Evolutionary conservation across 805 yeast species (phyloP).

Genomic region (Hanseniaspora lindneri): DNA sequence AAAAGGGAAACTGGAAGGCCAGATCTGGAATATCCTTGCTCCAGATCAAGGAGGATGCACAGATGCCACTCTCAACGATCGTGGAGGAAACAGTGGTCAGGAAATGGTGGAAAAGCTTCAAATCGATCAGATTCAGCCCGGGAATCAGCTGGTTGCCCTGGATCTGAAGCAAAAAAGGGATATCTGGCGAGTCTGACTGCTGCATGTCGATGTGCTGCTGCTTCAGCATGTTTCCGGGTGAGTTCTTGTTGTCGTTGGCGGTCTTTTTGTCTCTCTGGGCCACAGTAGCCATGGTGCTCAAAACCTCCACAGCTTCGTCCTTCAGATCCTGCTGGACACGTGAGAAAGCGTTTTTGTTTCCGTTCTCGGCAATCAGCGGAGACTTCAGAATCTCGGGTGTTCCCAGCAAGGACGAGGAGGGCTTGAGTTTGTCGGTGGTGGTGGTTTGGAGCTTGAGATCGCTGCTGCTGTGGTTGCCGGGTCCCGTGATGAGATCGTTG

Average conservation of each 20-base stretch:
- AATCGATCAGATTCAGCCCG: conserved; percentile 56
- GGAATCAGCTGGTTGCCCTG: conserved; percentile 19
- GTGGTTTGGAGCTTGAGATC: conserved; percentile 19
- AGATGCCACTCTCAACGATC: conserved; percentile 80
- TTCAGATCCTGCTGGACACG: conserved; percentile 16
- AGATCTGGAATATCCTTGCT: conserved; percentile 73
- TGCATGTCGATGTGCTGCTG: neutral
- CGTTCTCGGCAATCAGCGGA: conserved; percentile 21
- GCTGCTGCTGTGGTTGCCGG: neutral
- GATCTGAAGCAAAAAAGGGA: conserved; percentile 13
- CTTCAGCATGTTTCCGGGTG: conserved; percentile 1
- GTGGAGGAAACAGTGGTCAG: conserved; percentile 75
- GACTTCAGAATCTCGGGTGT: conserved; percentile 27
- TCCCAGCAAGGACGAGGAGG: conserved; percentile 16
- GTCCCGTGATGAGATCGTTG: conserved; percentile 23
- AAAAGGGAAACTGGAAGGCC: conserved; percentile 76
- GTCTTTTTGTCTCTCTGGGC: conserved; percentile 14
- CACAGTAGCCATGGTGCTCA: conserved; percentile 16
- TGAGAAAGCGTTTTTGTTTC: conserved; percentile 6
- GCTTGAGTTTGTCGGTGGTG: conserved; percentile 16
- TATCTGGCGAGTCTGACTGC: neutral
- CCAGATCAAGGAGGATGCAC: conserved; percentile 71
- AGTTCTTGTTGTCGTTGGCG: conserved; percentile 9
- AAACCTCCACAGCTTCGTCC: conserved; percentile 15
- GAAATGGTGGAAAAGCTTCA: conserved; percentile 77